Conservation (phyloP, 2,329 filamentous ascomycete species). For the Diplodia sapinea region DNA sequence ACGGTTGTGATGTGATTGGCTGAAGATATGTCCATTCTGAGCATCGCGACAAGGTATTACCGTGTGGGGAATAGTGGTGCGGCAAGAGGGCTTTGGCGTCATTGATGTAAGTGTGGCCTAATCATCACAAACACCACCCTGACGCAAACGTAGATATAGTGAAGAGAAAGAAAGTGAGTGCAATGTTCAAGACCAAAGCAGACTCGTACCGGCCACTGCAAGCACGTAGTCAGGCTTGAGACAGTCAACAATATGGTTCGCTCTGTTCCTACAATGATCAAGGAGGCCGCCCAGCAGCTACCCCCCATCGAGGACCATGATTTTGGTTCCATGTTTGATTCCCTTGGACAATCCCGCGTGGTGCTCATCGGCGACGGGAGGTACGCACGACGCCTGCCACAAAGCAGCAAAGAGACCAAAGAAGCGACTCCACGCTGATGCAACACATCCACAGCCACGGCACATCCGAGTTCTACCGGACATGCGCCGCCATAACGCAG, state of each 20-base stretch:
- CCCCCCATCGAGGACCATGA: slow-evolving; percentile 36
- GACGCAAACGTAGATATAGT: too few species aligned
- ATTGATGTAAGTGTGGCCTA: slow-evolving; percentile 4
- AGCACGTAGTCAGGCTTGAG: too few species aligned
- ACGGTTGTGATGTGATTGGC: background rate
- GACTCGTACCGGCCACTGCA: too few species aligned
- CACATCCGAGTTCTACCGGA: slow-evolving; percentile 62
- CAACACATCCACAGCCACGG: slow-evolving; percentile 50
- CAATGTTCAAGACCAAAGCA: too few species aligned
- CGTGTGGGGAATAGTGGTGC: background rate
- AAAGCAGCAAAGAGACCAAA: background rate
- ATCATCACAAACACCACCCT: background rate
- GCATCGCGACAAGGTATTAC: background rate
- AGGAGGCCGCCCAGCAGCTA: slow-evolving; percentile 33
- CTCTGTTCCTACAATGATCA: slow-evolving; percentile 33
- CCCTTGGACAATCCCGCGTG: background rate
- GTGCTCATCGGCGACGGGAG: background rate
- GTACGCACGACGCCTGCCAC: slow-evolving; percentile 25
- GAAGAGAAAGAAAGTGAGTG: too few species aligned
- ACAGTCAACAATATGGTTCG: slow-evolving; percentile 5
- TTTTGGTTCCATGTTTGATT: slow-evolving; percentile 40
- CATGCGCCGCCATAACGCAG: slow-evolving; percentile 59
- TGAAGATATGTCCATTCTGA: background rate
- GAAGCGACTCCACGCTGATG: background rate
- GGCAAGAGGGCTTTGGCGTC: background rate